These are phyloP conservation scores for Avena insularis DNA, from an alignment of 176 grass and related monocot species.

Conservation along the genomic window DNA sequence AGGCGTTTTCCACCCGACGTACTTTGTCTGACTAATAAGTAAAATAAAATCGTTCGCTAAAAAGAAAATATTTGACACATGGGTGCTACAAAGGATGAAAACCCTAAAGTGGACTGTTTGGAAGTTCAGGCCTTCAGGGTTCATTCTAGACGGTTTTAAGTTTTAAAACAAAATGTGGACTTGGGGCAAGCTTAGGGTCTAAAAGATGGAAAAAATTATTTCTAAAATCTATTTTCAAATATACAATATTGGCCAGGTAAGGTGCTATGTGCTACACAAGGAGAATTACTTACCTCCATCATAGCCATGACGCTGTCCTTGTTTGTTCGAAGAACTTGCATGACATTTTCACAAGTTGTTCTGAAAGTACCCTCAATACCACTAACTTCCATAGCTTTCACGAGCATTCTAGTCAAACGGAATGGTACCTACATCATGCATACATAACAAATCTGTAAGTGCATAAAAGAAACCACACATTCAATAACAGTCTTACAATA, in stretches of 20 bases:
- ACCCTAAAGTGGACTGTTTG: background rate
- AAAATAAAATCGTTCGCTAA: background rate
- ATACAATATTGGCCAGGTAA: slow-evolving; percentile 24
- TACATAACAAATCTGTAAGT: slow-evolving; percentile 22
- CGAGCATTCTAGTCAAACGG: slow-evolving; percentile 96
- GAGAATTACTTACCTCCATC: slow-evolving; percentile 86
- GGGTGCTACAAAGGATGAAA: background rate
- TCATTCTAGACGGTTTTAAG: background rate
- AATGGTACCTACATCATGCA: slow-evolving; percentile 80
- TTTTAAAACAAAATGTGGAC: background rate
- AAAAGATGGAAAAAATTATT: background rate
- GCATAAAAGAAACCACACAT: background rate
- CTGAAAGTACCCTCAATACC: slow-evolving; percentile 98
- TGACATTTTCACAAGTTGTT: slow-evolving; percentile 98
- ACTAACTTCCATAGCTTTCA: slow-evolving; percentile 99
- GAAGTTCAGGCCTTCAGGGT: background rate
- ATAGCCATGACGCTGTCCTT: slow-evolving; percentile 99
- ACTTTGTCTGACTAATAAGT: background rate
- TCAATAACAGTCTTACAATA: background rate
- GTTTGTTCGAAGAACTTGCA: slow-evolving; percentile 99
- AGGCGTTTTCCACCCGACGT: background rate
- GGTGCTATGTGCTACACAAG: background rate
- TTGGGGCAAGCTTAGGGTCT: background rate
- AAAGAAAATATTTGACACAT: background rate
- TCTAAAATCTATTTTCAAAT: slow-evolving; percentile 12